These are phyloP conservation scores for Ophiostoma pallidulum DNA, from an alignment of 2,329 filamentous ascomycete genomes.

Conservation along the genomic window DNA sequence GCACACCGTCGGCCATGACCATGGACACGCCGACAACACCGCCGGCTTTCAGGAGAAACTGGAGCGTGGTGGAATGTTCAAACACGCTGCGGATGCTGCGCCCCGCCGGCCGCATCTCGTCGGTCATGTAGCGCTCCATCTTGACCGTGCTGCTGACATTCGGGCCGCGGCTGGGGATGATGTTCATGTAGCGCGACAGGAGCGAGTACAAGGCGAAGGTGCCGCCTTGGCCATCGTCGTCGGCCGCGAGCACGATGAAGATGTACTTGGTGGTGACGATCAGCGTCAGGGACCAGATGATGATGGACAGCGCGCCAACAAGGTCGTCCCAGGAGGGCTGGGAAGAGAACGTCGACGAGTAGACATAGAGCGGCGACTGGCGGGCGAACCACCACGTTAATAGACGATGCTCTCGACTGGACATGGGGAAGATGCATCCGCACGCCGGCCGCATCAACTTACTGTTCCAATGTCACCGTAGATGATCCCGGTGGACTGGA, in stretches of 20 bases:
- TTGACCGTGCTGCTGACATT: conserved; percentile 37
- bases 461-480: too few species aligned
- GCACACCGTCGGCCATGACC: conserved; percentile 53
- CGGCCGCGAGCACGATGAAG: conserved; percentile 54
- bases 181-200: conserved; percentile 51
- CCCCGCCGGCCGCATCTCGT: conserved; percentile 44
- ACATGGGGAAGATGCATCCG: too few species aligned
- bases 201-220: conserved; percentile 55
- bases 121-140: conserved; percentile 48
- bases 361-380: conserved; percentile 54
- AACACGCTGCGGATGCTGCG: conserved; percentile 45
- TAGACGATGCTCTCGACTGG: too few species aligned
- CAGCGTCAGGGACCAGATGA: conserved; percentile 59
- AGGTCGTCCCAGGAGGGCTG: conserved; percentile 49
- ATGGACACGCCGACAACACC: conserved; percentile 58
- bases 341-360: conserved; percentile 54
- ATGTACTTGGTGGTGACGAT: conserved; percentile 64
- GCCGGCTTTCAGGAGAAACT: conserved; percentile 47
- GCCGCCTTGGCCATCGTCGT: conserved; percentile 63
- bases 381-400: too few species aligned
- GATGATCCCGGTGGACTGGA: too few species aligned
- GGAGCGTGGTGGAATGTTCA: conserved; percentile 44
- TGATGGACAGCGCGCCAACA: conserved; percentile 55
- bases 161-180: conserved; percentile 48
- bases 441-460: too few species aligned